phyloP scores from a whole-genome alignment of 306 rosid species.

The Cicer chorassanicum region DNA sequence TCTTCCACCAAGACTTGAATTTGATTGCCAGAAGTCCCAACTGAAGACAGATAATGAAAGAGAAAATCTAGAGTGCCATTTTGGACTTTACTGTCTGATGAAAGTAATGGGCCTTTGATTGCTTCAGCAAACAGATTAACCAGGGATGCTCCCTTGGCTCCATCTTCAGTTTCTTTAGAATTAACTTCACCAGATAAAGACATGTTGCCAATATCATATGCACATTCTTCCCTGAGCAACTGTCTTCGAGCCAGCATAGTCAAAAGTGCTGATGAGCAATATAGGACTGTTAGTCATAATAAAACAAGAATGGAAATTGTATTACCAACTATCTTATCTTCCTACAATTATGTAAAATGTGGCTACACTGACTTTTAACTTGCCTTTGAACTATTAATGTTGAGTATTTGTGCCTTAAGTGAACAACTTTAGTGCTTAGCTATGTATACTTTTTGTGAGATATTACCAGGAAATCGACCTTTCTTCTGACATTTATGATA shows the following conservation, averaged over 20 bases:
- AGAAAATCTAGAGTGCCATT: slow-evolving; percentile 70
- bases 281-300: slow-evolving; percentile 42
- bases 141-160: slow-evolving; percentile 55
- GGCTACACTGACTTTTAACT: slow-evolving; percentile 34
- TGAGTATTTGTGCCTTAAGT: slow-evolving; percentile 11
- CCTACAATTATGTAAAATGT: slow-evolving; percentile 29
- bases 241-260: slow-evolving; percentile 75
- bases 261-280: slow-evolving; percentile 68
- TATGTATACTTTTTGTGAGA: slow-evolving; percentile 13
- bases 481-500: slow-evolving; percentile 11
- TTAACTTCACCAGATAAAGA: slow-evolving; percentile 52
- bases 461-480: slow-evolving; percentile 15
- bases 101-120: slow-evolving; percentile 89
- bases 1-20: slow-evolving; percentile 82
- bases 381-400: slow-evolving; percentile 7
- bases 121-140: slow-evolving; percentile 80
- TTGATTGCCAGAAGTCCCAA: slow-evolving; percentile 60
- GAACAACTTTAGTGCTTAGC: slow-evolving; percentile 4
- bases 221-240: slow-evolving; percentile 57
- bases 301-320: slow-evolving; percentile 27
- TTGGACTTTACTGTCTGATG: slow-evolving; percentile 82
- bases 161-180: slow-evolving; percentile 50
- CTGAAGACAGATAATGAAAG: slow-evolving; percentile 71
- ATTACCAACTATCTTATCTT: slow-evolving; percentile 1
- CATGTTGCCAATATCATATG: slow-evolving; percentile 51